Base-by-base conservation (phyloP, 345 rosid genomes). In the Citrus maxima region DNA sequence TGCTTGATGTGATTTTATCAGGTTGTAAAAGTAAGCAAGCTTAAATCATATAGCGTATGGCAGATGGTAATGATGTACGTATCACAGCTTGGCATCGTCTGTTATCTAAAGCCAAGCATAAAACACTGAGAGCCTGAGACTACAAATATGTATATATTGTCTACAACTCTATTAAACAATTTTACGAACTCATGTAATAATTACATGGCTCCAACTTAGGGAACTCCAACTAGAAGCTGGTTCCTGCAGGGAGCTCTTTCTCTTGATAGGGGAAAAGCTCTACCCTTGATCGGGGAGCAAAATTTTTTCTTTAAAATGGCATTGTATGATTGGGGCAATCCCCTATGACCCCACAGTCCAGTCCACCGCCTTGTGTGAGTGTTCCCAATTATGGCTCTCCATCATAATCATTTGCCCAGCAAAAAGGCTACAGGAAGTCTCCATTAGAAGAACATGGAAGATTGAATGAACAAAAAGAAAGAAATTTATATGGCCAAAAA, bases 301-400 rank as follows among this genome's bases (percentile, higher is more conserved):
- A 37, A 59, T 21, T 6, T 74, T 16, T 25, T 24, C 16, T 59
- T 60, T 40, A 38, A 9, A n/a, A 61, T 40, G 55, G 55, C 56
- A 60, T 40, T 74, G 2, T 10, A 19, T 62, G 35, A 65, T 13
- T 65, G 27, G 28, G 37, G 30, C 51, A 19, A 16, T 18, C 58
- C 21, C 10, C 62, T 0, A 66, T 18, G 87, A 71, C 74, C 85
- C 81, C 83, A 80, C 83, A 16, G 62, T 67, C 67, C 75, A 40
- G 62, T 71, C 67, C 72, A 74, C 78, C 7, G 37, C 9, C 67
- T 74, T 70, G 35, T 32, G 75, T 80, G 72, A 76, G 67, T 77
- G 68, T 27, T 67, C 24, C 80, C 65, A 76, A 83, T 60, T 27
- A 81, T 76, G 77, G 77, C 75, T 76, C 74, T 74, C 16, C 37